phyloP scores from a whole-genome alignment of 164 flowering plant species.

The Echeveria elegans region DNA sequence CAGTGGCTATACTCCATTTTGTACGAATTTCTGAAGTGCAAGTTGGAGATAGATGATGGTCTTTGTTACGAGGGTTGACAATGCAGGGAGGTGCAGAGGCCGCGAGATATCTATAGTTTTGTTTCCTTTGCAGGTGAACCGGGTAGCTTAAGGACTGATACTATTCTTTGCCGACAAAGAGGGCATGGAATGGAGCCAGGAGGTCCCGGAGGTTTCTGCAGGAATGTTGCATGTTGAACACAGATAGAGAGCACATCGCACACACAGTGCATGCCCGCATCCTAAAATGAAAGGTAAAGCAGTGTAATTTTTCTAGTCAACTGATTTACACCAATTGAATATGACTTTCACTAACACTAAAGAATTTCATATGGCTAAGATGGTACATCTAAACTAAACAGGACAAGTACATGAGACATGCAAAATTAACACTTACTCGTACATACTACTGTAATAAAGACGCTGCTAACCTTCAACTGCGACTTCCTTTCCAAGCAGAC shows the following conservation, averaged over 20 bases:
- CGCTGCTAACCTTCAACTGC: too few species aligned
- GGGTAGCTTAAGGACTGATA: slow-evolving; percentile 52
- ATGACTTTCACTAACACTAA: too few species aligned
- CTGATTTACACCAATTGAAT: too few species aligned
- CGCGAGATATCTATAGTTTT: slow-evolving; percentile 48
- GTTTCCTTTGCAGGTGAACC: slow-evolving; percentile 56
- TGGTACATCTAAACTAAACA: too few species aligned
- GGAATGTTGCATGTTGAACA: slow-evolving; percentile 73
- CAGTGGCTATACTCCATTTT: slow-evolving; percentile 76
- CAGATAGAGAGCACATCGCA: slow-evolving; percentile 81
- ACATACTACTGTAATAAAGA: too few species aligned
- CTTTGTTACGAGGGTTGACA: slow-evolving; percentile 56
- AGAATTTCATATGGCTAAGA: too few species aligned
- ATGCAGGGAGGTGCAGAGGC: slow-evolving; percentile 92
- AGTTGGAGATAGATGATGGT: slow-evolving; percentile 26
- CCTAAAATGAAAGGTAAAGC: slow-evolving; percentile 35
- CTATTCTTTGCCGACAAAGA: slow-evolving; percentile 72
- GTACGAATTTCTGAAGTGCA: slow-evolving; percentile 47
- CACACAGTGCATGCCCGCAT: slow-evolving; percentile 80
- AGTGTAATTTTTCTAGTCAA: background rate
- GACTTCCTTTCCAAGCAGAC: too few species aligned
- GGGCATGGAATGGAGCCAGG: slow-evolving; percentile 94
- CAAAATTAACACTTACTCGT: too few species aligned
- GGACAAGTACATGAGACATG: too few species aligned
- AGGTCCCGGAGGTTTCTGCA: slow-evolving; percentile 46